These are phyloP conservation scores for Leishmania gerbilli DNA, from an alignment of 208 protist species.

Conservation along the genomic window DNA sequence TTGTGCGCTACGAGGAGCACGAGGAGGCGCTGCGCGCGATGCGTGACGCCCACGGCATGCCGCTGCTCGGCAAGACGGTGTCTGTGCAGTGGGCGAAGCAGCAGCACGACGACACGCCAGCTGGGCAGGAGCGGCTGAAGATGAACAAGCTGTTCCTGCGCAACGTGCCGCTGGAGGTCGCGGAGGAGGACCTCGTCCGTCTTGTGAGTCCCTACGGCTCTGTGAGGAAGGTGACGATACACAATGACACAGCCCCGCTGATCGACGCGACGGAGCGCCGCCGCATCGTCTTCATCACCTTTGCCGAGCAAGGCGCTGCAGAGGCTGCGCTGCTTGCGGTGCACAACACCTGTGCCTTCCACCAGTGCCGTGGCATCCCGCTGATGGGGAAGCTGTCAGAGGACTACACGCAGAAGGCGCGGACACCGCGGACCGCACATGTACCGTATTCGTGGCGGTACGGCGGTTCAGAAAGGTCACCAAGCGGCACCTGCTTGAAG, in stretches of 20 bases:
- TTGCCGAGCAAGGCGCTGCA: conserved; percentile 37
- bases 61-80: conserved; percentile 25
- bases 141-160: conserved; percentile 61
- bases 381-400: conserved; percentile 33
- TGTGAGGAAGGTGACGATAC: conserved; percentile 33
- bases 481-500: too few relatives aligned
- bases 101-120: conserved; percentile 40
- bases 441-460: too few relatives aligned
- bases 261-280: conserved; percentile 9
- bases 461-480: too few relatives aligned
- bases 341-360: conserved; percentile 50
- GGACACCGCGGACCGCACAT: not conserved
- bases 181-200: conserved; percentile 13
- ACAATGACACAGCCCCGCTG: conserved; percentile 31
- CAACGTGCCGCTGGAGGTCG: conserved; percentile 47
- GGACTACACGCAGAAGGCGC: conserved; percentile 20
- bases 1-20: conserved; percentile 40
- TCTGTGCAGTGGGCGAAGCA: conserved; percentile 39
- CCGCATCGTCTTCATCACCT: conserved; percentile 56
- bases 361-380: conserved; percentile 40
- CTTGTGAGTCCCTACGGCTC: conserved; percentile 25
- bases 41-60: conserved; percentile 9
- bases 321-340: conserved; percentile 34
- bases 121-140: conserved; percentile 26
- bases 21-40: conserved; percentile 32